Evolutionary conservation across 1,284 basidiomycete genomes (phyloP).

Genomic region (Nidula niveotomentosa): DNA sequence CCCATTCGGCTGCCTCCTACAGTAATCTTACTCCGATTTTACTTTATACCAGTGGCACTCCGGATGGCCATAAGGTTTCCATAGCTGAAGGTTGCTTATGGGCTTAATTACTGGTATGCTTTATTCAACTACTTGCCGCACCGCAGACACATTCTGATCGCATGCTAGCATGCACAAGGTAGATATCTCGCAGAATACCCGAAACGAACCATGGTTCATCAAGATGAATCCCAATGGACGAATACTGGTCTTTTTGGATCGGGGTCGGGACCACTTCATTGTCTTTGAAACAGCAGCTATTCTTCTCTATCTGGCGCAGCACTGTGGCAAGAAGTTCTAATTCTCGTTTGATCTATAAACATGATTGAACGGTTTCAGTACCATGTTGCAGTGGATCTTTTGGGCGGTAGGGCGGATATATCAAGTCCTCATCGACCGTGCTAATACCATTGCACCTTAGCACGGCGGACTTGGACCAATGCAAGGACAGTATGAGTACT

Average conservation of each 20-base stretch:
- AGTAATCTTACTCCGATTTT: constrained; percentile 35
- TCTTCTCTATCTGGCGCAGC: constrained; percentile 61
- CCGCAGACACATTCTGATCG: neutral
- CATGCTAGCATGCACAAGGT: constrained; percentile 41
- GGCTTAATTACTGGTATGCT: constrained; percentile 58
- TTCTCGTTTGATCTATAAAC: constrained; percentile 52
- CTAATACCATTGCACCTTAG: constrained; percentile 23
- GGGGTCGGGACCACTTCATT: constrained; percentile 46
- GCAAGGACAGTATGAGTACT: constrained; percentile 58
- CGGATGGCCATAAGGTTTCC: constrained; percentile 67
- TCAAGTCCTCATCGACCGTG: neutral
- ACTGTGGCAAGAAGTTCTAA: constrained; percentile 57
- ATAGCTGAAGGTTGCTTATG: constrained; percentile 64
- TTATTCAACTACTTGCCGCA: neutral
- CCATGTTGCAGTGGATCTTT: constrained; percentile 81
- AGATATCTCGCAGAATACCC: constrained; percentile 38
- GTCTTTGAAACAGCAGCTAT: constrained; percentile 74
- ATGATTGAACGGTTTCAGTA: constrained; percentile 47
- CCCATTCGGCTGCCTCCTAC: too few relatives aligned
- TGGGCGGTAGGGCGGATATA: constrained; percentile 50
- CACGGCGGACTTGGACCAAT: constrained; percentile 75
- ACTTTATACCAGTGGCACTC: constrained; percentile 64
- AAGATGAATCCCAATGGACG: constrained; percentile 65
- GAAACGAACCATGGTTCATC: constrained; percentile 61
- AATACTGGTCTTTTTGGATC: constrained; percentile 59